Conservation (phyloP, 345 rosid genomes). For the Melastoma malabathricum region DNA sequence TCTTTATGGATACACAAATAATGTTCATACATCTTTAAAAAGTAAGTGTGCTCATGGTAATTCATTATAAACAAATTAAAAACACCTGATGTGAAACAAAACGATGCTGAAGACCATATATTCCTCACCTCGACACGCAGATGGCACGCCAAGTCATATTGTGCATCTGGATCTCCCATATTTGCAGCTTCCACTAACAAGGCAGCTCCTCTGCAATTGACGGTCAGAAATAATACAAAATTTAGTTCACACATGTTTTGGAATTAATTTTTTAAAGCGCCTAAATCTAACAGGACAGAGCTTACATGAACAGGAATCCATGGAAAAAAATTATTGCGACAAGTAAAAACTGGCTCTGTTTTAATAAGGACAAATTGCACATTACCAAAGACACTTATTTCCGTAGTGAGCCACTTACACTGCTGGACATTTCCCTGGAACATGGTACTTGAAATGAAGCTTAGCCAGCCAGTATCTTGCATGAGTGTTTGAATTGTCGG, state of each 20-base stretch:
- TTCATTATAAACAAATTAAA: no score
- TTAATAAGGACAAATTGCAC: no score
- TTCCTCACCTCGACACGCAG: slow-evolving; percentile 66
- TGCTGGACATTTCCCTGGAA: slow-evolving; percentile 76
- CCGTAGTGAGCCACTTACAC: slow-evolving; percentile 36
- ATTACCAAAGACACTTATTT: not conserved
- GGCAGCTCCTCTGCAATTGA: slow-evolving; percentile 61
- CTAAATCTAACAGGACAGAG: no score
- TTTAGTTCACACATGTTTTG: not conserved
- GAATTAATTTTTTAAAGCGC: not conserved
- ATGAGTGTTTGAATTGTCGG: slow-evolving; percentile 63
- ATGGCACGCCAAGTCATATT: slow-evolving; percentile 69
- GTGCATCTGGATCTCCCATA: slow-evolving; percentile 91
- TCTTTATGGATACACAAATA: no score
- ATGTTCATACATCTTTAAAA: no score
- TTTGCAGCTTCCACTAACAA: slow-evolving; percentile 87
- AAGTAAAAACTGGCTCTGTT: no score
- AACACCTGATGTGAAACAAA: no score
- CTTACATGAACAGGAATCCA: no score
- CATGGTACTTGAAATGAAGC: slow-evolving; percentile 77
- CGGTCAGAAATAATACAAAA: slow-evolving; percentile 3
- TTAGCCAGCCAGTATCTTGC: slow-evolving; percentile 77
- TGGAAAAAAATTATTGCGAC: no score
- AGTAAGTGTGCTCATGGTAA: no score
- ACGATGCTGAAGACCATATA: not conserved